A percentile compares a stretch with the other conserved stretches of the same genome.
Conservation (phyloP, 83 land plant genomes). For the Picea abies region DNA sequence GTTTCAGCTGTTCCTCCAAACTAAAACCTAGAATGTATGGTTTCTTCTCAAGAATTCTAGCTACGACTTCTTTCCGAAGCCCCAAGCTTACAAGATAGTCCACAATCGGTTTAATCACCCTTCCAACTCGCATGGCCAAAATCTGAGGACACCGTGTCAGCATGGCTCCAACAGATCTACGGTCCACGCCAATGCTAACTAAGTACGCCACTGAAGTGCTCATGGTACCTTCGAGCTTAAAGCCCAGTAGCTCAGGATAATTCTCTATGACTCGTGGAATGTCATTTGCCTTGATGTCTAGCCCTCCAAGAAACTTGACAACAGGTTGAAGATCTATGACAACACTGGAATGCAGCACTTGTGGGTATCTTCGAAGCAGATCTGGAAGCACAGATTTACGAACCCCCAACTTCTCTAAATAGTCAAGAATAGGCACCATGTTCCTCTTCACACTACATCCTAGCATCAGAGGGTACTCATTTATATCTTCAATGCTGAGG, state of each 20-base stretch:
- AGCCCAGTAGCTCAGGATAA: slow-evolving; percentile 53
- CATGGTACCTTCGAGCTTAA: slow-evolving; percentile 61
- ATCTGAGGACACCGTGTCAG: slow-evolving; percentile 45
- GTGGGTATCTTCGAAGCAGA: slow-evolving; percentile 63
- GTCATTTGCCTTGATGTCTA: slow-evolving; percentile 37
- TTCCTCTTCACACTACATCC: slow-evolving; percentile 85
- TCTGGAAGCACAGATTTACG: slow-evolving; percentile 40
- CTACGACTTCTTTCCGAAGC: slow-evolving; percentile 32
- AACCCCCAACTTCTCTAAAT: slow-evolving; percentile 75
- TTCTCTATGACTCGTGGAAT: slow-evolving; percentile 32
- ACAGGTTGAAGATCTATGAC: slow-evolving; percentile 51
- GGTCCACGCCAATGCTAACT: slow-evolving; percentile 49
- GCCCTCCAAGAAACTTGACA: slow-evolving; percentile 45
- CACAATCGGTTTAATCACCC: slow-evolving; percentile 41
- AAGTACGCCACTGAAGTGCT: slow-evolving; percentile 51
- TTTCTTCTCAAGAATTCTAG: slow-evolving; percentile 46
- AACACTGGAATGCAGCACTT: slow-evolving; percentile 62
- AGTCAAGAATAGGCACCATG: slow-evolving; percentile 78
- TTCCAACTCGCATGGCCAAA: slow-evolving; percentile 56
- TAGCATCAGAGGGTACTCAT: slow-evolving; percentile 69
- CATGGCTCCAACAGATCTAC: slow-evolving; percentile 55
- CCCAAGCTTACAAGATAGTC: slow-evolving; percentile 47
- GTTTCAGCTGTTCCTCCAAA: slow-evolving; percentile 39
- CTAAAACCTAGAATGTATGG: slow-evolving; percentile 48
- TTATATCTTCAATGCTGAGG: slow-evolving; percentile 68